These are phyloP conservation scores for Metschnikowia borealis DNA, from an alignment of 805 yeast genomes.

Conservation along the genomic window DNA sequence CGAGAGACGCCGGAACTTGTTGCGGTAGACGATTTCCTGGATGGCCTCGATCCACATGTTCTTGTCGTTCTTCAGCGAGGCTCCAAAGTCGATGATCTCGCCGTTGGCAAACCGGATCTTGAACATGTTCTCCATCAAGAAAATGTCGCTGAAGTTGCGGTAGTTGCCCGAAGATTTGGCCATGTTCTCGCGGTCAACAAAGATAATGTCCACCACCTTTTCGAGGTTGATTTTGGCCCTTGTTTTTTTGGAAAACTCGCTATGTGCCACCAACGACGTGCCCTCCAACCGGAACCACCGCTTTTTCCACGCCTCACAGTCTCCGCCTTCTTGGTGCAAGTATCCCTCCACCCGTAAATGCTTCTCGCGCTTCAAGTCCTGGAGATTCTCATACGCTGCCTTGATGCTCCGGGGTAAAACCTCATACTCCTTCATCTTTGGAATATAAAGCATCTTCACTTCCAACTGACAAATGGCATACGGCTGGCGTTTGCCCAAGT, in stretches of 20 bases:
- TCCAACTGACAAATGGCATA: constrained; percentile 63
- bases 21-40: constrained; percentile 52
- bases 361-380: constrained; percentile 28
- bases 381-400: constrained; percentile 36
- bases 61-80: constrained; percentile 63
- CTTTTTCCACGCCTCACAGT: constrained; percentile 67
- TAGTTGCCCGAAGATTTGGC: constrained; percentile 25
- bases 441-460: constrained; percentile 64
- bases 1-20: constrained; percentile 53
- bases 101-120: constrained; percentile 72
- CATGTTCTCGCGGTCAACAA: constrained; percentile 38
- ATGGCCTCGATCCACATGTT: constrained; percentile 61
- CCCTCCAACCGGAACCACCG: constrained; percentile 75
- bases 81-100: constrained; percentile 81
- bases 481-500: constrained; percentile 38
- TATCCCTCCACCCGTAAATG: constrained; percentile 52
- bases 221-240: constrained; percentile 72
- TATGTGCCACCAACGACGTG: constrained; percentile 68
- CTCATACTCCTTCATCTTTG: constrained; percentile 57
- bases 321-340: constrained; percentile 90
- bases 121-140: constrained; percentile 69
- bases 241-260: constrained; percentile 63
- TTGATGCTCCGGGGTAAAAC: constrained; percentile 67
- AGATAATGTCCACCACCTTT: constrained; percentile 55
- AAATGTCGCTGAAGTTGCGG: constrained; percentile 70